Base-by-base conservation (phyloP, 225 moss, liverwort and hornwort genomes). In the Climacium dendroides region DNA sequence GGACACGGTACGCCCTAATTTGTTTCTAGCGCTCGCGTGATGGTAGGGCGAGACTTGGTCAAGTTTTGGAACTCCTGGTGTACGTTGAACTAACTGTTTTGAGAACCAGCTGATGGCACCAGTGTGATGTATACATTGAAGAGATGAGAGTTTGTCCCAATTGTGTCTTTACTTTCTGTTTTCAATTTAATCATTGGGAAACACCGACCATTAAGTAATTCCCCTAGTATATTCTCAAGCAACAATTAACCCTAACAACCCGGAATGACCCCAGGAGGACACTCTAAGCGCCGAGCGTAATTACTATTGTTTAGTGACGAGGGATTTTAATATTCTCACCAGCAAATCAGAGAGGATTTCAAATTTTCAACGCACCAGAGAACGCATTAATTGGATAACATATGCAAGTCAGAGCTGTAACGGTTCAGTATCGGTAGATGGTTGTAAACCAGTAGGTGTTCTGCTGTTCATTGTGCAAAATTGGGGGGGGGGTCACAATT, bases 1-100 rank as follows among this genome's bases (percentile, higher is more conserved):
- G 97, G 96, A 97, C 84, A 97, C 96, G 92, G 95, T 97, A 90
- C 32, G 91, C 34, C 57, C 43, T 74, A 5, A 47, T 48, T 62
- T 64, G n/a, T 53, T 85, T 47, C 53, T 14, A 58, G 48, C 20
- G 65, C 65, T 87, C 43, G n/a, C 61, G 24, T 39, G 67, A 39
- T 74, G 48, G 62, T 71, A 58, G 72, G 83, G 25, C 15, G 26
- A 64, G 70, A 34, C 59, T 34, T 84, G 65, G 67, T 82, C 52
- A 54, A 81, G 73, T 29, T 75, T 77, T 17, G 90, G 55, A 65
- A 74, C 65, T 58, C 15, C 80, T 58, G 30, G 57, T 80, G 13
- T 35, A 18, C 43, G 41, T 50, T 25, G 17, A 72, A 61, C 29
- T 7, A 72, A n/a, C 58, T 58, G 58, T 59, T 70, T n/a, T 20